Conservation (phyloP, 768 basidiomycete species). For the Mycena rebaudengoi region DNA sequence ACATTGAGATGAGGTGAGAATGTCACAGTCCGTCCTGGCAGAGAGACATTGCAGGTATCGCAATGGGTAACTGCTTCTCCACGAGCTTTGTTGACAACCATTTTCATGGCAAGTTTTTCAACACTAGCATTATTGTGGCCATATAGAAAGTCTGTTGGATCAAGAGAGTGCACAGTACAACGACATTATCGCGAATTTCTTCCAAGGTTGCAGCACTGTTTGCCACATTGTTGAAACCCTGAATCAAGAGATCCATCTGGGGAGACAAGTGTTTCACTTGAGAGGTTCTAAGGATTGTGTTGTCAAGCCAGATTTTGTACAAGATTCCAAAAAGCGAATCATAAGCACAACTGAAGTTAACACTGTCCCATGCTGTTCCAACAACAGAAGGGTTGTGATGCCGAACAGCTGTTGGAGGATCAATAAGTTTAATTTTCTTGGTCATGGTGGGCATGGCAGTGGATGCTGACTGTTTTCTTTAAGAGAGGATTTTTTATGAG, state of each 20-base stretch:
- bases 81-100: too few species aligned
- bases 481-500: not conserved
- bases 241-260: not conserved
- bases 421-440: not conserved
- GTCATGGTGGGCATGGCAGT: too few species aligned
- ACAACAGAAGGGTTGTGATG: too few species aligned
- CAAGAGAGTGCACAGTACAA: not conserved
- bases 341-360: constrained; percentile 36
- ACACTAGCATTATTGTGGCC: not conserved
- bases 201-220: not conserved
- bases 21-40: too few species aligned
- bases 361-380: constrained; percentile 28
- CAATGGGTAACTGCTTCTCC: too few species aligned
- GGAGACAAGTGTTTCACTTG: not conserved
- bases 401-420: not conserved
- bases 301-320: constrained; percentile 27
- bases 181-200: not conserved
- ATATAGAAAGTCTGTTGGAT: not conserved
- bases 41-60: too few species aligned
- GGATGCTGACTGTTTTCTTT: not conserved
- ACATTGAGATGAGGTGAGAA: too few species aligned
- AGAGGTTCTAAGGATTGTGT: not conserved
- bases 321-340: constrained; percentile 33
- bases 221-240: not conserved
- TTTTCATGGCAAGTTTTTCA: not conserved